Base-by-base conservation (phyloP, 345 rosid species). In the Excoecaria cochinchinensis region DNA sequence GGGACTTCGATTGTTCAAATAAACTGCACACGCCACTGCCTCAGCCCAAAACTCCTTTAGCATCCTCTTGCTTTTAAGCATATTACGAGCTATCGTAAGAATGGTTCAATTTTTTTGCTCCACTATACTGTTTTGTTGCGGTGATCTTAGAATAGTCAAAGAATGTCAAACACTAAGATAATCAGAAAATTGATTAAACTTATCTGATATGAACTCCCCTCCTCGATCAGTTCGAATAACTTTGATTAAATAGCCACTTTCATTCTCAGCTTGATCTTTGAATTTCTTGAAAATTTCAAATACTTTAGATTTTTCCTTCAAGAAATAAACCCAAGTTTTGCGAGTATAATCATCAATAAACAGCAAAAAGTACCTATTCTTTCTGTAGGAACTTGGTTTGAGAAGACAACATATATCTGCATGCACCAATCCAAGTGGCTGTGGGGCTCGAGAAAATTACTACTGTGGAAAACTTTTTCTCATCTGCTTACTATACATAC, bases 371-470 rank as follows among this genome's bases (percentile, higher is more conserved):
- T 65, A 65, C 31, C 4, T 42, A 2, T 40, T 65, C 47, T 44
- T 44, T 1, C 15, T 0, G 7, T 6, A 7, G 0, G 25, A 65
- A 65, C 0, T 3, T 39, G 24, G 50, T 1, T 17, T 0, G 3
- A 11, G 2, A 8, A 8, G 48, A 4, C 69, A 36, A 58, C 1
- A 39, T 14, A 25, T 22, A 25, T 60, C 17, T 2, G 5, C 31
- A 9, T 25, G 36, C 38, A 60, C 5, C 16, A 40, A 17, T 17
- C 5, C 25, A 42, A 39, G 16, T 39, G 50, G 51, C 0, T 40
- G 11, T 19, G 12, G 3, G 25, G 69, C 69, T 42, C 69, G 1
- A 22, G 89, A 81, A 92, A 55, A 14, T 11, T 22, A 72, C 16
- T 72, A 24, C 22, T 47, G 59, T 22, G 22, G 40, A 60, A 72